Evolutionary conservation across 176 grass and related monocot species (phyloP).

Genomic region (Lolium multiflorum): DNA sequence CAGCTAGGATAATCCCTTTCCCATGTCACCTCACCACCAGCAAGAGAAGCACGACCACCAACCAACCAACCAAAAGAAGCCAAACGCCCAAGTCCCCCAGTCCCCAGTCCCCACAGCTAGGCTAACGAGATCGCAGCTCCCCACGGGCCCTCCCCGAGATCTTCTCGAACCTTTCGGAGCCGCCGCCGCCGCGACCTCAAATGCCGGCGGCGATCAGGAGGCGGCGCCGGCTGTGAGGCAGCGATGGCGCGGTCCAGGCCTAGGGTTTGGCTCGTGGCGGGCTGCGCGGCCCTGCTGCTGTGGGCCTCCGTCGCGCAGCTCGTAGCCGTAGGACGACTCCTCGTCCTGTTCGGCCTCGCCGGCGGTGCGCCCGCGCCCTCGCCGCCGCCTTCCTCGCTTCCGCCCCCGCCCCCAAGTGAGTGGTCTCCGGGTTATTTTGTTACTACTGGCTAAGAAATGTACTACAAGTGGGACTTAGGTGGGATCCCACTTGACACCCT

Average conservation of each 20-base stretch:
- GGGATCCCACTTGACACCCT: no score
- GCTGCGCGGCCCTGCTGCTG: slow-evolving; percentile 63
- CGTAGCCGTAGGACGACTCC: slow-evolving; percentile 59
- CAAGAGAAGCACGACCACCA: background rate
- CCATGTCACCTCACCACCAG: background rate
- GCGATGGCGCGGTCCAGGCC: slow-evolving; percentile 65
- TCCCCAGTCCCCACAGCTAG: background rate
- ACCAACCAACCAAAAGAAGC: background rate
- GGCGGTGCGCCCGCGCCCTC: slow-evolving; percentile 24
- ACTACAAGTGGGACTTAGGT: no score
- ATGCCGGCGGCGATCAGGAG: slow-evolving; percentile 37
- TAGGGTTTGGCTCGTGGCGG: slow-evolving; percentile 72
- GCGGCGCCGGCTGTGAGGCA: slow-evolving; percentile 35
- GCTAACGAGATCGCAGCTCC: slow-evolving; percentile 23
- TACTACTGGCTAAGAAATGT: background rate
- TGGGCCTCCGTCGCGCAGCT: slow-evolving; percentile 80
- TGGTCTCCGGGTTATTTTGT: slow-evolving; percentile 30
- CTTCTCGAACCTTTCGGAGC: slow-evolving; percentile 38
- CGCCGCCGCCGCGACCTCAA: background rate
- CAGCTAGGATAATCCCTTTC: background rate
- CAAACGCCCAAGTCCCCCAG: background rate
- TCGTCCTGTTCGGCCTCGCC: slow-evolving; percentile 44
- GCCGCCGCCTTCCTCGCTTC: slow-evolving; percentile 47
- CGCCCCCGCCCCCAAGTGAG: slow-evolving; percentile 60
- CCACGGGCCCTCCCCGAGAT: slow-evolving; percentile 17